Conservation (phyloP, 2,329 filamentous ascomycete genomes). For the Endocalyx cinctus region DNA sequence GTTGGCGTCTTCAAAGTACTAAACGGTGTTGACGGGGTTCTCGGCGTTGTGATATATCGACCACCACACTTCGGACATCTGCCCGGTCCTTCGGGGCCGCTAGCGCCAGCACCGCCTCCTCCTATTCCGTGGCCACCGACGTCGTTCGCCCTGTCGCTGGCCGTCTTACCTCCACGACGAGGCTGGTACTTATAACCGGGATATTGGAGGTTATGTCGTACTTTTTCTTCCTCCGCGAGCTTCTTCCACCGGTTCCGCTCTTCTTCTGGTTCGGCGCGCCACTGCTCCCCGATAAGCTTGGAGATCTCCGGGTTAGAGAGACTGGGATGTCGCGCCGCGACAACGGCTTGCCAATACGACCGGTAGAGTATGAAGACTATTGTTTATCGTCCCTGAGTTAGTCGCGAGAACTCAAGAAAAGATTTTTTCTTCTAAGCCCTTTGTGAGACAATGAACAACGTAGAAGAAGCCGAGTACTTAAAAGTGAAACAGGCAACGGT, state of each 20-base stretch:
- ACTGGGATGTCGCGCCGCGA: conserved; percentile 79
- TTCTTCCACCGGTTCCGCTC: conserved; percentile 83
- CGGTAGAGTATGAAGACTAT: conserved; percentile 96
- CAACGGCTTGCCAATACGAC: conserved; percentile 80
- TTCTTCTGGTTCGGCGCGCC: conserved; percentile 70
- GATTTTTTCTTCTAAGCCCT: too few species aligned
- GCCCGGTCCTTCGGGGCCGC: too few species aligned
- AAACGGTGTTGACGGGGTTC: conserved; percentile 51
- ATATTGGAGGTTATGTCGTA: conserved; percentile 81
- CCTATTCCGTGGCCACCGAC: conserved; percentile 41
- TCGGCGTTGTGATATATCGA: conserved; percentile 57
- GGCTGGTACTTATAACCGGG: conserved; percentile 95
- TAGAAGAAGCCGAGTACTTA: too few species aligned
- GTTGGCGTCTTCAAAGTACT: conserved; percentile 31
- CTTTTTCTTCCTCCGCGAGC: conserved; percentile 89
- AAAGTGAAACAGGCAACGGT: too few species aligned
- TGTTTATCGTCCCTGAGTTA: too few species aligned
- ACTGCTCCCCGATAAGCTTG: conserved; percentile 93
- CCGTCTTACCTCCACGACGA: conserved; percentile 51
- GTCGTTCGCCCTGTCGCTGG: conserved; percentile 17
- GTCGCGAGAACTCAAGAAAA: too few species aligned
- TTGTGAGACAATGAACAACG: too few species aligned
- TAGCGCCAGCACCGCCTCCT: too few species aligned
- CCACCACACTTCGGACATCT: conserved; percentile 70
- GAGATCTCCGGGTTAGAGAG: conserved; percentile 94